A percentile compares a stretch with the other conserved stretches of the same genome.
Evolutionary conservation across 2,329 filamentous ascomycete species (phyloP).

Genomic region (Aplosporella prunicola): DNA sequence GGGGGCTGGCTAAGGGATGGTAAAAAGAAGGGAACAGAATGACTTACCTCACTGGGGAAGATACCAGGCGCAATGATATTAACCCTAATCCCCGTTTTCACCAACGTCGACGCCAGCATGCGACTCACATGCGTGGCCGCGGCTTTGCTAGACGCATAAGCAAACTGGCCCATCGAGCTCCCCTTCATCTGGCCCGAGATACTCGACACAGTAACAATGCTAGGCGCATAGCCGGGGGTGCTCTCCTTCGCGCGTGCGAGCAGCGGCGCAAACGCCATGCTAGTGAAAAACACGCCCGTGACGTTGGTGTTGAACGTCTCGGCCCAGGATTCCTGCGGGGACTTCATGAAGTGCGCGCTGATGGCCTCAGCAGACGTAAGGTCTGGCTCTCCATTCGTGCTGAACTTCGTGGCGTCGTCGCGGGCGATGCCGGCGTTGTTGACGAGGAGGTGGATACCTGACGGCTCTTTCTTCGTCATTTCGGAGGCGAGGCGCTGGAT

Average conservation of each 20-base stretch:
- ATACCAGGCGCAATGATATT: constrained; percentile 37
- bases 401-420: constrained; percentile 44
- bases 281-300: constrained; percentile 43
- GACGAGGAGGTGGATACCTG: constrained; percentile 46
- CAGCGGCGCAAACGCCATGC: constrained; percentile 46
- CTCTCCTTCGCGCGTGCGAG: constrained; percentile 39
- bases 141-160: constrained; percentile 44
- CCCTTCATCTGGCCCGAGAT: constrained; percentile 45
- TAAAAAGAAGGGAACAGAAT: constrained; percentile 10
- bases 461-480: constrained; percentile 37
- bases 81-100: constrained; percentile 33
- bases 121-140: constrained; percentile 36
- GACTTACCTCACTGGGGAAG: constrained; percentile 29
- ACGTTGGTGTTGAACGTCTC: constrained; percentile 46
- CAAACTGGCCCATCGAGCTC: constrained; percentile 41
- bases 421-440: constrained; percentile 46
- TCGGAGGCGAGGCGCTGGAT: constrained; percentile 33
- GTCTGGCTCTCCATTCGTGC: constrained; percentile 39
- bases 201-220: constrained; percentile 46
- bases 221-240: constrained; percentile 40
- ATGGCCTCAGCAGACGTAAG: constrained; percentile 39
- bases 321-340: constrained; percentile 37
- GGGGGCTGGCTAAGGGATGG: background rate
- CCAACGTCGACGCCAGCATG: constrained; percentile 38
- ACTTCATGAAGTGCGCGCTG: constrained; percentile 42